Evolutionary conservation across 495 filamentous ascomycete species (phyloP).

Genomic region (Zalerion maritima): DNA sequence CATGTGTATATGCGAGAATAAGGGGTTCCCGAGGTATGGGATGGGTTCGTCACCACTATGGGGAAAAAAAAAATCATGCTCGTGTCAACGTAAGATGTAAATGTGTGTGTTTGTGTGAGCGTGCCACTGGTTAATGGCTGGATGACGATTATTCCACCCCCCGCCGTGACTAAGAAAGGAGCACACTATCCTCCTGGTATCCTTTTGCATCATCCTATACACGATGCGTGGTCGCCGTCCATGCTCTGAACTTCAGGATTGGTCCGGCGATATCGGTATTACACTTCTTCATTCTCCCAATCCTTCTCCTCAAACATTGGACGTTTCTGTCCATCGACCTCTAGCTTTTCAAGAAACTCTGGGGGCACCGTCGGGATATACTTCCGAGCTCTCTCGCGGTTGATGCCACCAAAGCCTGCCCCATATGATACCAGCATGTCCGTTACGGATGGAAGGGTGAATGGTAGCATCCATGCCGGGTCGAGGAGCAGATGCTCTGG

Average conservation of each 20-base stretch:
- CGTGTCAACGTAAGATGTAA: no score
- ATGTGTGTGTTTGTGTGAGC: no score
- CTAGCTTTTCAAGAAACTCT: conserved; percentile 82
- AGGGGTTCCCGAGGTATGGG: no score
- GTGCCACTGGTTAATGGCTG: no score
- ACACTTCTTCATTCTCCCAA: conserved; percentile 37
- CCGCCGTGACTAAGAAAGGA: no score
- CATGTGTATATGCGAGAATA: no score
- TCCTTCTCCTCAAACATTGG: conserved; percentile 31
- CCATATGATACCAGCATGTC: conserved; percentile 95
- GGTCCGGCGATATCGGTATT: conserved; percentile 2
- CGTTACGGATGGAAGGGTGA: conserved; percentile 84
- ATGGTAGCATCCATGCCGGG: conserved; percentile 84
- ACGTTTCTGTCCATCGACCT: conserved; percentile 34
- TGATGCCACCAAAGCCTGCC: conserved; percentile 83
- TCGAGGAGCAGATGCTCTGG: conserved; percentile 68
- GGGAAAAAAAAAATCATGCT: no score
- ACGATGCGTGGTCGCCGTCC: conserved; percentile 1
- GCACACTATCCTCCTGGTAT: no score
- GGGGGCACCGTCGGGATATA: conserved; percentile 94
- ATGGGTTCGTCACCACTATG: no score
- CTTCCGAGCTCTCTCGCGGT: conserved; percentile 80
- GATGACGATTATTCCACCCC: no score
- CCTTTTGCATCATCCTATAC: no score
- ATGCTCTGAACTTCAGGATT: conserved; percentile 7